These are phyloP conservation scores for Fusarium illudens DNA, from an alignment of 2,329 filamentous ascomycete genomes.

Conservation along the genomic window DNA sequence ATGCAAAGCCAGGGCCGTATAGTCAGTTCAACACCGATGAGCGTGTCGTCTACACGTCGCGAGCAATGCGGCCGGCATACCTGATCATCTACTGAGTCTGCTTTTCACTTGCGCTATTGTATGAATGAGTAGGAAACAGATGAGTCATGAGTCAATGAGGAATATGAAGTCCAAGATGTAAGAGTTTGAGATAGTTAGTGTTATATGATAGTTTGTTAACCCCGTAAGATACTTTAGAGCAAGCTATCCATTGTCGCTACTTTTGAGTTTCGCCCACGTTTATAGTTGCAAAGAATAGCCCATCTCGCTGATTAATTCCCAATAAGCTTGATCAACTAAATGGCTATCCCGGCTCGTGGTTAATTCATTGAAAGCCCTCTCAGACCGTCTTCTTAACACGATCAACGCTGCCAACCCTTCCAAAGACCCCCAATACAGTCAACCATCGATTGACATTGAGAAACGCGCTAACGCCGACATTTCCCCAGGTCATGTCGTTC, in stretches of 20 bases:
- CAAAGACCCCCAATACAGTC: conserved; percentile 3
- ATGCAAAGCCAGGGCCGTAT: background rate
- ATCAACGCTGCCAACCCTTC: background rate
- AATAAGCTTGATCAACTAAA: too few species aligned
- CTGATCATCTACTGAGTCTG: background rate
- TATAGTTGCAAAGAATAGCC: too few species aligned
- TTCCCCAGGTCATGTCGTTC: conserved; percentile 9
- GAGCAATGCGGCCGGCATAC: background rate
- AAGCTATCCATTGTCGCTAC: too few species aligned
- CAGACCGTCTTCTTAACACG: background rate
- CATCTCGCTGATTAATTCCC: too few species aligned
- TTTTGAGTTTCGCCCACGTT: too few species aligned
- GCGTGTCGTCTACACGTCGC: background rate
- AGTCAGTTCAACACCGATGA: background rate
- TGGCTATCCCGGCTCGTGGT: background rate
- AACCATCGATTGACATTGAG: conserved; percentile 9
- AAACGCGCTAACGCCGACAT: conserved; percentile 9
- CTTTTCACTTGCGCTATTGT: background rate
- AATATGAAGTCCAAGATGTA: too few species aligned
- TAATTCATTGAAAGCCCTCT: background rate
- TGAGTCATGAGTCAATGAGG: too few species aligned
- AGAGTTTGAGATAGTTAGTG: too few species aligned
- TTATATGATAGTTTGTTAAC: too few species aligned
- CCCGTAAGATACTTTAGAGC: too few species aligned
- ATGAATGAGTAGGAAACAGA: too few species aligned